Evolutionary conservation across 352 stramenopile genomes (phyloP).

Genomic region (Phytophthora nicotianae): DNA sequence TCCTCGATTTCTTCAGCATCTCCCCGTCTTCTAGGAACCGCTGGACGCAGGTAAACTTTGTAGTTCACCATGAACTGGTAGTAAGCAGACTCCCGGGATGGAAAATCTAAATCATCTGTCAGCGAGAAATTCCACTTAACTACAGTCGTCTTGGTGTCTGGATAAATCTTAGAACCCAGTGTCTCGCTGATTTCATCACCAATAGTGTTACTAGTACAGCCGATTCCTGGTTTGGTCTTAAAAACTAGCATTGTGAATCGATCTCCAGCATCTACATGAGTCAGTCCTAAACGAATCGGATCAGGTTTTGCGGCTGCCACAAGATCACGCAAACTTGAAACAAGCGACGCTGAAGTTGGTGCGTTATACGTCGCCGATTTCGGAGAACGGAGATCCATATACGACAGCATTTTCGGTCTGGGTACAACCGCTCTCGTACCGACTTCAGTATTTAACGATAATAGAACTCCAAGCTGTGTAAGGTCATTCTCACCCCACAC

Average conservation of each 20-base stretch:
- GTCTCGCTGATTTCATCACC: background rate
- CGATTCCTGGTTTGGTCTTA: background rate
- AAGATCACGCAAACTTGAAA: slow-evolving; percentile 39
- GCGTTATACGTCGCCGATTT: slow-evolving; percentile 3
- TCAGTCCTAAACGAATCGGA: slow-evolving; percentile 41
- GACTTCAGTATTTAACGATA: slow-evolving; percentile 5
- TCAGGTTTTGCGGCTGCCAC: slow-evolving; percentile 27
- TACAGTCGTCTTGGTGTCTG: background rate
- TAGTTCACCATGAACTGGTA: slow-evolving; percentile 67
- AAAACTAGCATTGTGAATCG: background rate
- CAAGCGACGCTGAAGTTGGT: slow-evolving; percentile 14
- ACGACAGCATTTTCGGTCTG: slow-evolving; percentile 46
- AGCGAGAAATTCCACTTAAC: background rate
- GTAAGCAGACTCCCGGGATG: slow-evolving; percentile 53
- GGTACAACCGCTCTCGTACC: slow-evolving; percentile 20
- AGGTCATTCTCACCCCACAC: slow-evolving; percentile 54
- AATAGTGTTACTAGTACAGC: background rate
- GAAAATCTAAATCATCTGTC: slow-evolving; percentile 44
- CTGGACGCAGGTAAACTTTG: slow-evolving; percentile 45
- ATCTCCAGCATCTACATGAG: slow-evolving; percentile 47
- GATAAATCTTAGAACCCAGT: background rate
- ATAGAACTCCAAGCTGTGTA: slow-evolving; percentile 40
- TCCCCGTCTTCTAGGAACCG: background rate
- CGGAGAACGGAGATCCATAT: slow-evolving; percentile 45
- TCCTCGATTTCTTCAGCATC: slow-evolving; percentile 15